A percentile compares a stretch with the other conserved stretches of the same genome.
Evolutionary conservation across 306 rosid genomes (phyloP).

Genomic region (Fagus sylvatica): DNA sequence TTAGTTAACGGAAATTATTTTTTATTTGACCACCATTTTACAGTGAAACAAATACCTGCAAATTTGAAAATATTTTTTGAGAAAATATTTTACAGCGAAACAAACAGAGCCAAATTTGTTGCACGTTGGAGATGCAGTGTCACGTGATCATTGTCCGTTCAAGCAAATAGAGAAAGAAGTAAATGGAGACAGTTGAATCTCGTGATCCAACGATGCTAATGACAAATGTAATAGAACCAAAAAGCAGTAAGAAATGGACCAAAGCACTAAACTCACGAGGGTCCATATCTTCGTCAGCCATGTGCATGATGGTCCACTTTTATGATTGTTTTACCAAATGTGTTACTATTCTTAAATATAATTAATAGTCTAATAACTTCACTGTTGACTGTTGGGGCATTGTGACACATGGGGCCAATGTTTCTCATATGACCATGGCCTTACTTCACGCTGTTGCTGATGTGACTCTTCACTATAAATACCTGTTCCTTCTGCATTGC

Average conservation of each 20-base stretch:
- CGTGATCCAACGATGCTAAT: conserved; percentile 41
- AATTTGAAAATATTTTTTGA: no score
- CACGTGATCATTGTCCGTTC: conserved; percentile 32
- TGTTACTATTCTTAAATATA: background rate
- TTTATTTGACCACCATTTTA: no score
- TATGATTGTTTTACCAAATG: background rate
- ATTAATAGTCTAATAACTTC: background rate
- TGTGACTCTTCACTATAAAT: no score
- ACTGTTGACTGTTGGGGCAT: background rate
- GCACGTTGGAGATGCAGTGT: conserved; percentile 5
- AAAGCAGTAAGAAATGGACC: conserved; percentile 1
- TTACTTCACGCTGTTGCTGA: no score
- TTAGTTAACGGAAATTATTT: no score
- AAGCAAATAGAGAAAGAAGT: background rate
- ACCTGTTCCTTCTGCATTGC: no score
- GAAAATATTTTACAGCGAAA: no score
- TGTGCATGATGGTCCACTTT: conserved; percentile 25
- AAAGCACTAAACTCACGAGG: background rate
- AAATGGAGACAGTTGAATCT: conserved; percentile 6
- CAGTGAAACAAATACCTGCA: no score
- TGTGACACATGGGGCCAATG: background rate
- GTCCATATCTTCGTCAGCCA: conserved; percentile 1
- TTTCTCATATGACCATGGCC: background rate
- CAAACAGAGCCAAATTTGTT: no score
- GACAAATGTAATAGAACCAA: conserved; percentile 12